Conservation (phyloP, 2,329 filamentous ascomycete species). For the Metarhizium sp. region DNA sequence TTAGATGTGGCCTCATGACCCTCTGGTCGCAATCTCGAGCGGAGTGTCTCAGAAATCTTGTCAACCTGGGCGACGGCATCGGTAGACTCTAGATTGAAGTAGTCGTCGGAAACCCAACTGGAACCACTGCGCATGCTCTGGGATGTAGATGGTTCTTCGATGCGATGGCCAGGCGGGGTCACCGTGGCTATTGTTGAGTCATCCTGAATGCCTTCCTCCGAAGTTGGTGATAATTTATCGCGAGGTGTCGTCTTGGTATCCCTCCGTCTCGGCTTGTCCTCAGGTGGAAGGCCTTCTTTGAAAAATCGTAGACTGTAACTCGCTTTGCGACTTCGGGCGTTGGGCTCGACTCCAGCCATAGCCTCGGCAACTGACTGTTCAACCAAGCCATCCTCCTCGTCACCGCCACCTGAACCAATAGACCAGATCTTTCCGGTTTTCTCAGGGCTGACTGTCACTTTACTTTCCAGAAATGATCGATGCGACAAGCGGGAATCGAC, state of each 20-base stretch:
- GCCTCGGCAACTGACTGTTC: slow-evolving; percentile 57
- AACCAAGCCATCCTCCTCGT: slow-evolving; percentile 46
- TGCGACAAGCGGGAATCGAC: slow-evolving; percentile 16
- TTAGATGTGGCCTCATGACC: slow-evolving; percentile 12
- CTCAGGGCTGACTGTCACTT: slow-evolving; percentile 37
- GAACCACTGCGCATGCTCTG: neutral
- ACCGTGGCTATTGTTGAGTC: neutral
- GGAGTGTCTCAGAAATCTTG: slow-evolving; percentile 8
- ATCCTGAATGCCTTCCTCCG: slow-evolving; percentile 18
- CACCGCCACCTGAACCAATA: slow-evolving; percentile 43
- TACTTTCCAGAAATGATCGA: slow-evolving; percentile 31
- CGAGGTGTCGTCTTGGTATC: slow-evolving; percentile 30
- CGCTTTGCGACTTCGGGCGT: slow-evolving; percentile 56
- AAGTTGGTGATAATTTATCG: slow-evolving; percentile 31
- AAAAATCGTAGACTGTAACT: slow-evolving; percentile 60
- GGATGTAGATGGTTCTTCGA: neutral
- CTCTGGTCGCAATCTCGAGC: slow-evolving; percentile 9
- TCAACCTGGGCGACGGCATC: slow-evolving; percentile 2
- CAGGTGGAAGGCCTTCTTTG: slow-evolving; percentile 52
- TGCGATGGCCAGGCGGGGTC: neutral
- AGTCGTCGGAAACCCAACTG: slow-evolving; percentile 1
- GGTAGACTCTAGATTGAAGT: slow-evolving; percentile 11
- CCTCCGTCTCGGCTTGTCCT: slow-evolving; percentile 46
- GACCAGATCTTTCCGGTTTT: slow-evolving; percentile 58
- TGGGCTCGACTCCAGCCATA: slow-evolving; percentile 51